A percentile compares a stretch with the other conserved stretches of the same genome.
Evolutionary conservation across 2,329 filamentous ascomycete species (phyloP).

Genomic region (Alternaria infectoria): DNA sequence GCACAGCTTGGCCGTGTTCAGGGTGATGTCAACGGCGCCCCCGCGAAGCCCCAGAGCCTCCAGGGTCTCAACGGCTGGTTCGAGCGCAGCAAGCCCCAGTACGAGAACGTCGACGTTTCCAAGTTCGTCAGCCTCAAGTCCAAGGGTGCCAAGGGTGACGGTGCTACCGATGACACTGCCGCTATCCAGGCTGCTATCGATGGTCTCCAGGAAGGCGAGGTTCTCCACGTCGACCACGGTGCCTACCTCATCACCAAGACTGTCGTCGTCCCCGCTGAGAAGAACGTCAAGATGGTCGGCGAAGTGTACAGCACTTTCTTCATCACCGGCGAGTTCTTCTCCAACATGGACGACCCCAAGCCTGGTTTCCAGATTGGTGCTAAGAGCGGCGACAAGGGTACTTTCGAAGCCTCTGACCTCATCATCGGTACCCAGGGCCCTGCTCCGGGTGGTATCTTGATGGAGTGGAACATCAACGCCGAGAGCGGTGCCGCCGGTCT

Average conservation of each 20-base stretch:
- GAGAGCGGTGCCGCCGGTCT: constrained; percentile 75
- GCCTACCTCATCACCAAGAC: constrained; percentile 67
- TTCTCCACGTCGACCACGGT: constrained; percentile 70
- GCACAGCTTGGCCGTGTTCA: constrained; percentile 61
- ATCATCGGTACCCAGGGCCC: constrained; percentile 84
- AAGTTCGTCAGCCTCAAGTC: constrained; percentile 84
- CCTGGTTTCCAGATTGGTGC: constrained; percentile 87
- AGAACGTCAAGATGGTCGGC: constrained; percentile 84
- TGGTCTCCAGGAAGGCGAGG: constrained; percentile 64
- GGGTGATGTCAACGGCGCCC: constrained; percentile 53
- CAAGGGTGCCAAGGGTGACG: constrained; percentile 85
- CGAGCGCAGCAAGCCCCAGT: constrained; percentile 88
- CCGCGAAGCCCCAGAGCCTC: constrained; percentile 71
- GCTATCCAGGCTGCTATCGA: constrained; percentile 82
- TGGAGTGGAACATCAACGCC: constrained; percentile 85
- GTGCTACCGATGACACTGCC: constrained; percentile 82
- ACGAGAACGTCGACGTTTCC: constrained; percentile 69
- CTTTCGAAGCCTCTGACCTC: constrained; percentile 86
- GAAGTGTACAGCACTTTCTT: constrained; percentile 92
- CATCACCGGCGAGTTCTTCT: constrained; percentile 76
- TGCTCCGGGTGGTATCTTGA: constrained; percentile 84
- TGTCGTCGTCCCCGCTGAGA: constrained; percentile 62
- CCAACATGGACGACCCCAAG: constrained; percentile 75
- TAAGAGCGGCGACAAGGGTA: constrained; percentile 72
- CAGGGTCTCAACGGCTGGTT: constrained; percentile 74